Base-by-base conservation (phyloP, 257 asterid species). In the Nicotiana paniculata region DNA sequence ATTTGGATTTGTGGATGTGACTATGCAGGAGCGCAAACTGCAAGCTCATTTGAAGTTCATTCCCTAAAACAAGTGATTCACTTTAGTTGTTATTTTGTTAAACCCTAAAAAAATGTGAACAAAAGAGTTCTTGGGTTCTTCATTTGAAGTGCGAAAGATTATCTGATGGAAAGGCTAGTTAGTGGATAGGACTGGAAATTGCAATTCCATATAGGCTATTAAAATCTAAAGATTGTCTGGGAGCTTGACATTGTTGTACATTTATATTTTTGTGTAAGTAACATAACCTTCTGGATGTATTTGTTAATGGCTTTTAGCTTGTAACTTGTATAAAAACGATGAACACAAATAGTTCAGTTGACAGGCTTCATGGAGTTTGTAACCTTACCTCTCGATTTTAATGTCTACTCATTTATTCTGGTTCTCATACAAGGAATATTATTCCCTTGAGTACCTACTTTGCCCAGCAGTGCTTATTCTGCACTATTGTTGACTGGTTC, bases 41-140 rank as follows among this genome's bases (percentile, higher is more conserved):
- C 79, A 75, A 28, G 63, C 43, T 26, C 79, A 48, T 74, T 74
- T 72, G 79, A 72, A 46, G 39, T 72, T 74, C 59, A 74, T 75
- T 75, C 63, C 43, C 43, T 26, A 28, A 43, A 46, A 51, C 79
- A 26, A 26, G 63, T 26, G 2, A 74, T 48, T 15, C 39, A 74
- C 4, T 48, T 26, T 48, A 74, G 53, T 72, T 51, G 79, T 63
- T 26, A 24, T 51, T 12, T 75, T 75, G 16, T 26, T 51, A 7
- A 75, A 61, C 6, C 43, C 43, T 13, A 51, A 26, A 61, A 48
- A 72, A 75, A 75, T 51, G 63, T 15, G 79, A 75, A 35, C 63
- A 51, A 75, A 46, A 1, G 17, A 54, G 15, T 75, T 53, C 21
- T 72, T 48, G 37, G 9, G 15, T 24, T 48, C 37, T 72, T 72